These are phyloP conservation scores for Psilocybe mexicana DNA, from an alignment of 1,284 basidiomycete genomes.

Conservation along the genomic window DNA sequence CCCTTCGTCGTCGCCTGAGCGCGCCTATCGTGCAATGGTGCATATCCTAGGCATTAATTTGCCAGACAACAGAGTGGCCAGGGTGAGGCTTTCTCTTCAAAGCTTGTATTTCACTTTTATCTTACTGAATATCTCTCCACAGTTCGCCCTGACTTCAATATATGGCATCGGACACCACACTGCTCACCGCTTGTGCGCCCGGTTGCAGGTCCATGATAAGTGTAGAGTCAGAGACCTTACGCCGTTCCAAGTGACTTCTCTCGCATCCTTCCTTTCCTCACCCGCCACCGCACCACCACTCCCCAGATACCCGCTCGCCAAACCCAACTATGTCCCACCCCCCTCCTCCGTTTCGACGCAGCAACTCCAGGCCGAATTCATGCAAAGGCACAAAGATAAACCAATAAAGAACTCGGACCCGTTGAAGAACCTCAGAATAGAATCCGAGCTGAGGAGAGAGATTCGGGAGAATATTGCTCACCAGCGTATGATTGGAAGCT, in stretches of 20 bases:
- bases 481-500: conserved; percentile 87
- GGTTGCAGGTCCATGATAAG: conserved; percentile 82
- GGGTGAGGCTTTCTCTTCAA: conserved; percentile 44
- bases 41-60: conserved; percentile 78
- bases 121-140: conserved; percentile 6
- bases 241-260: conserved; percentile 77
- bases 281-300: conserved; percentile 68
- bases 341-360: conserved; percentile 46
- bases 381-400: conserved; percentile 32
- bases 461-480: conserved; percentile 88
- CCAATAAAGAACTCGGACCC: conserved; percentile 46
- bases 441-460: conserved; percentile 78
- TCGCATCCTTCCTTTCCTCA: conserved; percentile 88
- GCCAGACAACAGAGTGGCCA: conserved; percentile 66
- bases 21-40: conserved; percentile 48
- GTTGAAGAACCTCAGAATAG: conserved; percentile 74
- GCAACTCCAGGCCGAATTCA: conserved; percentile 42
- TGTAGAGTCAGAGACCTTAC: conserved; percentile 78
- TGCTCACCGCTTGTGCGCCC: conserved; percentile 81
- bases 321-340: conserved; percentile 48
- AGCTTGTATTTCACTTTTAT: not conserved
- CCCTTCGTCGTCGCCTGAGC: not conserved
- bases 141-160: conserved; percentile 85
- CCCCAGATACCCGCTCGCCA: conserved; percentile 64
- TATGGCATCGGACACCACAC: conserved; percentile 81